phyloP scores from a whole-genome alignment of 1,139 yeast species.

The Wickerhamiella infanticola region DNA sequence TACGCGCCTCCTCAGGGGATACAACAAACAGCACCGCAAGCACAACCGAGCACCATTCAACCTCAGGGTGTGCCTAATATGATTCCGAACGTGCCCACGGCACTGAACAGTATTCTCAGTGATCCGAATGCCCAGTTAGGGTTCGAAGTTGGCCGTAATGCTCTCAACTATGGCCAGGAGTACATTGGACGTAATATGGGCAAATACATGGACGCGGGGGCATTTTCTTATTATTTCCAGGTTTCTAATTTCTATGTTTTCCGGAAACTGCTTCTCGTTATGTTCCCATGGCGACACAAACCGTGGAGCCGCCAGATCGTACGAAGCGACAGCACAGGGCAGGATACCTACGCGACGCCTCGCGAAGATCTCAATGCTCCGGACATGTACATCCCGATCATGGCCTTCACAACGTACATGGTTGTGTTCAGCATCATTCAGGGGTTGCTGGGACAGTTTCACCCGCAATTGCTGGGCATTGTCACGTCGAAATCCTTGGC shows the following conservation, averaged over 20 bases:
- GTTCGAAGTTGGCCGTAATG: constrained; percentile 74
- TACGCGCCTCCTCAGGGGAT: constrained; percentile 10
- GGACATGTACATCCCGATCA: constrained; percentile 86
- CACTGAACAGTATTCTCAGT: constrained; percentile 34
- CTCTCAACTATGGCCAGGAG: constrained; percentile 54
- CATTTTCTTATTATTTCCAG: constrained; percentile 72
- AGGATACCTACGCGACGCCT: constrained; percentile 53
- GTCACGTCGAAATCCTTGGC: constrained; percentile 86
- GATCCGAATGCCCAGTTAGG: constrained; percentile 82
- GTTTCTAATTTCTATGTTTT: constrained; percentile 81
- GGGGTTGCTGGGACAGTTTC: constrained; percentile 82
- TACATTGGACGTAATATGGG: constrained; percentile 61
- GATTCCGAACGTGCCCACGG: constrained; percentile 7
- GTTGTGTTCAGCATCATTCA: constrained; percentile 71
- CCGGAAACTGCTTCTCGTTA: constrained; percentile 51
- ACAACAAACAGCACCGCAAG: constrained; percentile 2
- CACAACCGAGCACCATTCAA: constrained; percentile 3
- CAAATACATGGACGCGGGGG: constrained; percentile 30
- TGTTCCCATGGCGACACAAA: constrained; percentile 76
- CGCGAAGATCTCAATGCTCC: constrained; percentile 83
- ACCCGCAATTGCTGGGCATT: constrained; percentile 82
- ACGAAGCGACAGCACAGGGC: constrained; percentile 23
- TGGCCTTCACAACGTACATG: constrained; percentile 84
- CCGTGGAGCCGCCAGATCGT: constrained; percentile 34
- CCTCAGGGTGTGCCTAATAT: constrained; percentile 5